A percentile compares a stretch with the other conserved stretches of the same genome.
Conservation (phyloP, 2,329 filamentous ascomycete genomes). For the Colletotrichum eleusines region DNA sequence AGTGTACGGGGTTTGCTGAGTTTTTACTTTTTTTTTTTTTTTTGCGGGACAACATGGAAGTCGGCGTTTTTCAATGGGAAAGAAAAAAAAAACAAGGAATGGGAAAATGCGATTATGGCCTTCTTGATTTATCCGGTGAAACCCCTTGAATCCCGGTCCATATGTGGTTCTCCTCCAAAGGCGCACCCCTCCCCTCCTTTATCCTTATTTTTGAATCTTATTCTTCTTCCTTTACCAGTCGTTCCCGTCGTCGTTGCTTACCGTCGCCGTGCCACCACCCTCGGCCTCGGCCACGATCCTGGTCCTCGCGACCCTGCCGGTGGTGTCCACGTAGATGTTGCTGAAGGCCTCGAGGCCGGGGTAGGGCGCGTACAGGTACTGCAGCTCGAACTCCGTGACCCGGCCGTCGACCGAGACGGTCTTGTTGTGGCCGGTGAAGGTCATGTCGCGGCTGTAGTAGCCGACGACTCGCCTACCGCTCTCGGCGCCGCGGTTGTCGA, state of each 20-base stretch:
- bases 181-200: neutral
- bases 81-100: neutral
- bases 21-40: neutral
- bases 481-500: constrained; percentile 66
- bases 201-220: too few species aligned
- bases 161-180: too few species aligned
- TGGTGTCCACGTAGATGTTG: constrained; percentile 61
- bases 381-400: constrained; percentile 61
- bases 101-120: neutral
- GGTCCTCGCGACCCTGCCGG: constrained; percentile 62
- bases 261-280: constrained; percentile 64
- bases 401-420: constrained; percentile 58
- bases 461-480: constrained; percentile 59
- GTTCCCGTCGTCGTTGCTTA: constrained; percentile 54
- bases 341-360: constrained; percentile 58
- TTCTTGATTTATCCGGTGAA: neutral
- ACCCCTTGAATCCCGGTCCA: neutral
- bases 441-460: constrained; percentile 64
- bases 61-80: constrained; percentile 12
- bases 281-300: constrained; percentile 64
- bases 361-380: constrained; percentile 67
- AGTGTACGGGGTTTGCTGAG: neutral
- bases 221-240: neutral
- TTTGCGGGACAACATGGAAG: neutral
- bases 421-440: constrained; percentile 65